phyloP scores from a whole-genome alignment of 2,329 filamentous ascomycete genomes.

The Ceratocystis colombiana region DNA sequence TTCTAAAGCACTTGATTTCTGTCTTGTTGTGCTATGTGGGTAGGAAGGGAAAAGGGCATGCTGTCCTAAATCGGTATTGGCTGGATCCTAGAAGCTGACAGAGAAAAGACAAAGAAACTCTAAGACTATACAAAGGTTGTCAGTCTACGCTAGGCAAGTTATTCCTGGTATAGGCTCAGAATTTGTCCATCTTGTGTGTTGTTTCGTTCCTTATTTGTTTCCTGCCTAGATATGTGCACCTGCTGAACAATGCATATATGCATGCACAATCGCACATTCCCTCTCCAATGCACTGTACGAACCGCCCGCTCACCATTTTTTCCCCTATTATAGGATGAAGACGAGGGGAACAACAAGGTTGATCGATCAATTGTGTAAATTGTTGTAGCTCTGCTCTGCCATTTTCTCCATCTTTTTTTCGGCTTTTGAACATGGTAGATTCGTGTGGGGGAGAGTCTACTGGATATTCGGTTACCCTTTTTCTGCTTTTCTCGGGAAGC shows the following conservation, averaged over 20 bases:
- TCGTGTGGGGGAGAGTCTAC: neutral
- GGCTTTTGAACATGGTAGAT: conserved; percentile 6
- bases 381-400: neutral
- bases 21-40: too few relatives aligned
- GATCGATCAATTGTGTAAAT: neutral
- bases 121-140: neutral
- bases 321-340: neutral
- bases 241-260: neutral
- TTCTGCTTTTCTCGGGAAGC: neutral
- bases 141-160: neutral
- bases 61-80: neutral
- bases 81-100: neutral
- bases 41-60: too few relatives aligned
- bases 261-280: neutral
- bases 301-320: neutral
- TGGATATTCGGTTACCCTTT: neutral
- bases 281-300: neutral
- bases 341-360: neutral
- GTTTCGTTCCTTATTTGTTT: neutral
- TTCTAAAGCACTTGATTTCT: too few relatives aligned
- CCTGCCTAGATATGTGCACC: neutral
- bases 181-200: neutral
- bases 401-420: neutral
- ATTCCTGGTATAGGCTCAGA: neutral
- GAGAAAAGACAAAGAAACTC: neutral